Evolutionary conservation across 306 rosid species (phyloP), one percentile per base, ranked within the genome.

Genomic region (Inga oerstediana): DNA sequence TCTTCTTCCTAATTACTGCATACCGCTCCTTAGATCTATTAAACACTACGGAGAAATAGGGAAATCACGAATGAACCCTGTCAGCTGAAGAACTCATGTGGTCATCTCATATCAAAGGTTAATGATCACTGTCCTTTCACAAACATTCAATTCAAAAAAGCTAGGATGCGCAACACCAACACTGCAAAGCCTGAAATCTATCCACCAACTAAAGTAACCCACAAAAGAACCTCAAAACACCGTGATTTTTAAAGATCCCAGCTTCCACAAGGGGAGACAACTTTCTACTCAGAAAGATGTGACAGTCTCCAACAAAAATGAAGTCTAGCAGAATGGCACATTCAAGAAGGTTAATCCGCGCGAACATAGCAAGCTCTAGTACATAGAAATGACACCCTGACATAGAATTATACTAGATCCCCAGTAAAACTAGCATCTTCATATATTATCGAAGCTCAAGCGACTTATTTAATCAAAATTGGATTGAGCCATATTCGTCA

Each of bases 311-410:
- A 35, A 32, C 59, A 58, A 58, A 20, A 20, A 58, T n/a, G 64
- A 30, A 8, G 1, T 56, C 62, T 20, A 58, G 58, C 58, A 51
- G 39, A 27, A 44, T 71, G 39, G 45, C 79, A 14, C 3, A 37
- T 41, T 45, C 65, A 14, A 52, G 45, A 65, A 81, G n/a, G 37
- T 41, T 46, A 45, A 30, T 13, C 35, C 15, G 51, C 7, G 19
- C 0, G 32, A 48, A 76, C 10, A 27, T 45, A 35, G 27, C 34
- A 39, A 32, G 43, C 59, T 79, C 71, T 74, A 9, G 43, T 35
- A 59, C 44, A 82, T 32, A 74, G 72, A 77, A 74, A 77, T 81
- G 78, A 83, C 65, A 41, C 72, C 78, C 72, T 61, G 76, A 46
- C 76, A 80, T 37, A 68, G 52, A 74, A 64, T 43, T 74, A 67